These are phyloP conservation scores for Fragaria nilgerrensis DNA, from an alignment of 306 rosid genomes.

Conservation along the genomic window DNA sequence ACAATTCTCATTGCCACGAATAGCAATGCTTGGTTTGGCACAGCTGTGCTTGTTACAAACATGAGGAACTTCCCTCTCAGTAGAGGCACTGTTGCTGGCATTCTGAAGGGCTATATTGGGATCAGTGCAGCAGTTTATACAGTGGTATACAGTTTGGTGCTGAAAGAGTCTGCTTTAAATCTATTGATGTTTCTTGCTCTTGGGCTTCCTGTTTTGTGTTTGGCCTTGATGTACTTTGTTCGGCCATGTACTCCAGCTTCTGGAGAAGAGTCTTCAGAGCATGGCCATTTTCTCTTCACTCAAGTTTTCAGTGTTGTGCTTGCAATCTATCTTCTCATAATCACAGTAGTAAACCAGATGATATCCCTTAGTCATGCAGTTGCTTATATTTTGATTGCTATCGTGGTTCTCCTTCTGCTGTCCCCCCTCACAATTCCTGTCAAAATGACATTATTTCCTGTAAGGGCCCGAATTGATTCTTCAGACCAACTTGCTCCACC, in stretches of 20 bases:
- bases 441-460: conserved; percentile 75
- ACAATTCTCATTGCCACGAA: conserved; percentile 65
- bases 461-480: conserved; percentile 37
- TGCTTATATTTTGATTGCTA: conserved; percentile 52
- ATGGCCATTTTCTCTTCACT: conserved; percentile 57
- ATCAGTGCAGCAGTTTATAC: conserved; percentile 81
- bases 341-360: conserved; percentile 38
- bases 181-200: conserved; percentile 61
- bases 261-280: conserved; percentile 77
- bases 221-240: conserved; percentile 68
- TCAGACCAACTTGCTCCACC: conserved; percentile 33
- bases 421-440: conserved; percentile 71
- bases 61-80: conserved; percentile 95
- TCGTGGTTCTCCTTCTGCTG: conserved; percentile 61
- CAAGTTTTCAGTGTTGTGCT: conserved; percentile 73
- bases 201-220: conserved; percentile 54
- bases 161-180: conserved; percentile 50
- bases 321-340: conserved; percentile 55
- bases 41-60: conserved; percentile 79
- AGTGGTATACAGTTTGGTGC: conserved; percentile 48
- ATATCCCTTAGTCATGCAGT: conserved; percentile 44
- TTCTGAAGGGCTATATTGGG: conserved; percentile 84
- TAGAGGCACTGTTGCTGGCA: conserved; percentile 79
- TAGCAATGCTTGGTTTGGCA: conserved; percentile 74
- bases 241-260: conserved; percentile 81